A percentile compares a stretch with the other conserved stretches of the same genome.
Evolutionary conservation across 345 rosid species (phyloP).

Genomic region (Salix udensis): DNA sequence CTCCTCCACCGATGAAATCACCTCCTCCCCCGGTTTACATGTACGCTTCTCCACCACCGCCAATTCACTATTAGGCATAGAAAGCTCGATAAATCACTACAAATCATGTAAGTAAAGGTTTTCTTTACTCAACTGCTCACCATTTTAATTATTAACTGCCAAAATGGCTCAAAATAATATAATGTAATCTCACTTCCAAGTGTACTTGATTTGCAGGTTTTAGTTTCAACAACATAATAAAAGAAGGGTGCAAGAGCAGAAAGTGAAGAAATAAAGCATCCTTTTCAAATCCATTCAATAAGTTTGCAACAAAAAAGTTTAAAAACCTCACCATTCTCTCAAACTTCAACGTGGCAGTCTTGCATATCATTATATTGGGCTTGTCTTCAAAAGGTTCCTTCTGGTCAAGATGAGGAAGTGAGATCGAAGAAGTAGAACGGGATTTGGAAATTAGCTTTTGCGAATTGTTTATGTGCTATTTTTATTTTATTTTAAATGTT

Average conservation of each 20-base stretch:
- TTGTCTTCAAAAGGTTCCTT: slow-evolving; percentile 13
- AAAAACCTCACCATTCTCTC: slow-evolving; percentile 26
- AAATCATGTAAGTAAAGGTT: slow-evolving; percentile 13
- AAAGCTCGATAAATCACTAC: background rate
- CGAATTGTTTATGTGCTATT: slow-evolving; percentile 3
- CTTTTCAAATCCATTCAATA: slow-evolving; percentile 29
- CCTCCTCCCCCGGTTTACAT: slow-evolving; percentile 22
- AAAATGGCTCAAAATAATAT: background rate
- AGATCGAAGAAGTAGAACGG: slow-evolving; percentile 4
- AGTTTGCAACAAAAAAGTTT: slow-evolving; percentile 20
- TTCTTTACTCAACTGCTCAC: background rate
- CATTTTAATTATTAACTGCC: background rate
- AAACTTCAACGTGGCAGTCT: slow-evolving; percentile 38
- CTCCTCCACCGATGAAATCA: slow-evolving; percentile 22
- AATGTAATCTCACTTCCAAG: background rate
- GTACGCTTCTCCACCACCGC: slow-evolving; percentile 25
- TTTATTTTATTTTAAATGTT: background rate
- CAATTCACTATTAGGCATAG: slow-evolving; percentile 4
- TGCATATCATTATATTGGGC: slow-evolving; percentile 35
- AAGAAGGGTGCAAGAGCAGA: slow-evolving; percentile 48
- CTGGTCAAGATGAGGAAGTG: background rate
- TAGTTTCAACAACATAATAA: slow-evolving; percentile 53
- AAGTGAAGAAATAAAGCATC: slow-evolving; percentile 29
- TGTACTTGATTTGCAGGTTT: slow-evolving; percentile 39
- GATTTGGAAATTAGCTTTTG: slow-evolving; percentile 7